Conservation (phyloP, 768 basidiomycete species). For the Kwoniella botswanensis region DNA sequence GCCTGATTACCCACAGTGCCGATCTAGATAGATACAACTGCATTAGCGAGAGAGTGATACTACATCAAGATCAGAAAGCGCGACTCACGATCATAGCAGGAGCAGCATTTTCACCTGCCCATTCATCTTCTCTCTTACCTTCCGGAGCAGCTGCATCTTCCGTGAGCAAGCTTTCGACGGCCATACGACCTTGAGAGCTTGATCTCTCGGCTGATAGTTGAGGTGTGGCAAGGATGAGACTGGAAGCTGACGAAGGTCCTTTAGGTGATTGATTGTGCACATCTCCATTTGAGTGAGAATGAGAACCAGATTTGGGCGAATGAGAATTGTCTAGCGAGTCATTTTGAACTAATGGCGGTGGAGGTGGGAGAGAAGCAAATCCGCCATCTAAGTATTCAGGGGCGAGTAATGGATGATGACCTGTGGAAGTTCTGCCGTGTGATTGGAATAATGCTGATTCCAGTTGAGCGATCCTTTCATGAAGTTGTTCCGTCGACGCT, state of each 20-base stretch:
- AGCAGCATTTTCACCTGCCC: conserved; percentile 53
- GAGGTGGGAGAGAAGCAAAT: conserved; percentile 27
- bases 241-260: conserved; percentile 23
- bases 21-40: conserved; percentile 15
- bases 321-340: conserved; percentile 15
- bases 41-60: not conserved
- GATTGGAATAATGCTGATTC: conserved; percentile 48
- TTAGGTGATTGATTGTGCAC: conserved; percentile 16
- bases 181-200: conserved; percentile 41
- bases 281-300: conserved; percentile 3
- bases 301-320: conserved; percentile 26
- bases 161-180: conserved; percentile 43
- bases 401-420: conserved; percentile 43
- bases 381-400: conserved; percentile 46
- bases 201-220: conserved; percentile 10
- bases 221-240: conserved; percentile 31
- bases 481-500: conserved; percentile 51
- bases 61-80: not conserved
- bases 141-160: conserved; percentile 41
- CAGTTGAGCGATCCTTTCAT: conserved; percentile 49
- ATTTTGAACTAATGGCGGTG: conserved; percentile 9
- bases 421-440: conserved; percentile 17
- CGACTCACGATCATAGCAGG: conserved; percentile 48
- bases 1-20: conserved; percentile 32
- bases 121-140: conserved; percentile 47